Conservation (phyloP, 805 yeast genomes). For the Wickerhamiella sorbophila region DNA sequence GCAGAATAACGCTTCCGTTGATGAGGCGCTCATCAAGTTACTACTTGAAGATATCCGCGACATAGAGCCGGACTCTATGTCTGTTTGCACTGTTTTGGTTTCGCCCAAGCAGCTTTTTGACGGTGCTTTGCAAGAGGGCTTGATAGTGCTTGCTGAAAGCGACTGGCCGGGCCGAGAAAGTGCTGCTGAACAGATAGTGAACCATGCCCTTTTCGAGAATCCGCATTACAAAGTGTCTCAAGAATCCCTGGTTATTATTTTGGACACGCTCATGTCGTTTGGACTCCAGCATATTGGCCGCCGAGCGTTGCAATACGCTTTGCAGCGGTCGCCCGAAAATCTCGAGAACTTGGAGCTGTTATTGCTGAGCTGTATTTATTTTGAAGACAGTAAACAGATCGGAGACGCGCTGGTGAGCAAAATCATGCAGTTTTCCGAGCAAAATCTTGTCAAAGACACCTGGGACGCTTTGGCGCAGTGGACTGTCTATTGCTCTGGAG, state of each 20-base stretch:
- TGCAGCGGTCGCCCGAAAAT: constrained; percentile 6
- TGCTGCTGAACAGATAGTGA: constrained; percentile 6
- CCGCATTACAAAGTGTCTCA: constrained; percentile 10
- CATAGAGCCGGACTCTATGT: constrained; percentile 4
- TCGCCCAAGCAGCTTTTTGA: constrained; percentile 1
- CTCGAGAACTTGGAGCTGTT: constrained; percentile 20
- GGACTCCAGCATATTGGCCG: constrained; percentile 7
- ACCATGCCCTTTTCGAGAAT: constrained; percentile 7
- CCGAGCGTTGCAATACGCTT: constrained; percentile 9
- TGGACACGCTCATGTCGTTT: constrained; percentile 16
- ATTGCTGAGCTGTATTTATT: constrained; percentile 18
- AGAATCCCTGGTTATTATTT: constrained; percentile 10
- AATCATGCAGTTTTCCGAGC: constrained; percentile 6
- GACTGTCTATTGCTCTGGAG: constrained; percentile 18
- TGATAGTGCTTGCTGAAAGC: not conserved
- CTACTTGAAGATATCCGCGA: constrained; percentile 7
- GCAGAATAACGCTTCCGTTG: constrained; percentile 7
- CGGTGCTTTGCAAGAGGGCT: constrained; percentile 2
- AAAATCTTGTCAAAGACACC: constrained; percentile 21
- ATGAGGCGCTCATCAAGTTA: constrained; percentile 3
- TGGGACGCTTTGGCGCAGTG: constrained; percentile 27
- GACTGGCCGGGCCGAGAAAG: not conserved
- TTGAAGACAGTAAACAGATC: constrained; percentile 13
- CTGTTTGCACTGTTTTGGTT: constrained; percentile 2
- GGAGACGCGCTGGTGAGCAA: constrained; percentile 8